Base-by-base conservation (phyloP, 108 stramenopile species). In the Skeletonema grethae region DNA sequence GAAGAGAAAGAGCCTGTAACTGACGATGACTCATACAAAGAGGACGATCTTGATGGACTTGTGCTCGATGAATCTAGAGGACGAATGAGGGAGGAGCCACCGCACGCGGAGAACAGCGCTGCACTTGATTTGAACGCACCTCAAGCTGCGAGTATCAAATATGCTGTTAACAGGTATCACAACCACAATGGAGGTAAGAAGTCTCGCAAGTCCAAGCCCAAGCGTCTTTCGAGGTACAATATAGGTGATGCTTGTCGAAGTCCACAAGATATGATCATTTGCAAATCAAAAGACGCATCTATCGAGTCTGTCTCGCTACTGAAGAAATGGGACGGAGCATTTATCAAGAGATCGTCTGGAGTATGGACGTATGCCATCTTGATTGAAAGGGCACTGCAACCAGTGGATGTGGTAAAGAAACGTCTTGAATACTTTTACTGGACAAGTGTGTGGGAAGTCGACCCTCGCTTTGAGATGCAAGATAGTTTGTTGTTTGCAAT, bases 281-380 rank as follows among this genome's bases (percentile, higher is more conserved):
- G 46, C 32, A 31, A 34, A 1, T 71, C 60, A 8, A 30, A 61
- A 4, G 20, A 30, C 7, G 70, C 31, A 10, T 61, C 70, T 7
- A 62, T 32, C 13, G 48, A 71, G 46, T 71, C 70, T 62, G 70
- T n/a, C 34, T 9, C 34, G 43, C n/a, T 71, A 29, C 32, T 71
- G 28, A 16, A 62, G 22, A 61, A 32, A 4, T 61, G 45, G 46
- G 31, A 71, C 16, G 61, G 61, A 25, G 60, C 61, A 13, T 71
- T 71, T 22, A 35, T 71, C 32, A 71, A 71, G 22, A 39, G 70
- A 5, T 71, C 70, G 15, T 62, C 36, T 22, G 70, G 70, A 31
- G 31, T 71, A 8, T 71, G 70, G 70, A 71, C 70, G 16, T 61
- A 45, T 20, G 70, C 70, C 2, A 31, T 71, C n/a, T 45, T 71